phyloP scores from a whole-genome alignment of 2,329 filamentous ascomycete genomes.

The Mollisia scopiformis region DNA sequence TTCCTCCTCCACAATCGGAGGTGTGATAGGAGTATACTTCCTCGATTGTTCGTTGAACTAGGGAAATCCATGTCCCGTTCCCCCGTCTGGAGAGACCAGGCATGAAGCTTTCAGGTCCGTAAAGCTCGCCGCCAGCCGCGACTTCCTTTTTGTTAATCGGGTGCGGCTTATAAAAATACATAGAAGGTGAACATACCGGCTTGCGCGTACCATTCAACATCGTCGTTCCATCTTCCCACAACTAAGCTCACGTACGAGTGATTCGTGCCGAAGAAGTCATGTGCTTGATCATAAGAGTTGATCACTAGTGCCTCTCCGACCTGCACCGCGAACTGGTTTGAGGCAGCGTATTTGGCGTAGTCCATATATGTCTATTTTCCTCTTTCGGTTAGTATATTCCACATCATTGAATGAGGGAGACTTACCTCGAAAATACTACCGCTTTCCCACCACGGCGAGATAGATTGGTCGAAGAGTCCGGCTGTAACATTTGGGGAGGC shows the following conservation, averaged over 20 bases:
- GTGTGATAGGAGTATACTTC: constrained; percentile 8
- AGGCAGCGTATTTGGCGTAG: constrained; percentile 3
- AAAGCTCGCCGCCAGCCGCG: constrained; percentile 6
- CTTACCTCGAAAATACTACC: constrained; percentile 9
- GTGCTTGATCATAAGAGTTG: constrained; percentile 7
- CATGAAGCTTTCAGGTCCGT: constrained; percentile 3
- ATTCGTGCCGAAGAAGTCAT: constrained; percentile 9
- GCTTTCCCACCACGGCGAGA: constrained; percentile 10
- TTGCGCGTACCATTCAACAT: constrained; percentile 11
- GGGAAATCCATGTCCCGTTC: constrained; percentile 10
- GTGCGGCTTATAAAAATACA: neutral
- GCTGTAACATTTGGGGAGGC: constrained; percentile 4
- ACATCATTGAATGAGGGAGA: neutral
- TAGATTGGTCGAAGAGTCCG: constrained; percentile 5
- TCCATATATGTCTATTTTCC: constrained; percentile 7
- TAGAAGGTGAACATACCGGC: neutral
- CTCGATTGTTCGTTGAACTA: constrained; percentile 9
- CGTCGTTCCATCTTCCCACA: constrained; percentile 10
- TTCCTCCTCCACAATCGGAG: constrained; percentile 4
- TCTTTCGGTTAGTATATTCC: neutral
- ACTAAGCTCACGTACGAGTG: constrained; percentile 6
- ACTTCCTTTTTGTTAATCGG: neutral
- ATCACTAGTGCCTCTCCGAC: constrained; percentile 5
- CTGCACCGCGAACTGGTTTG: neutral
- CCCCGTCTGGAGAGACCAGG: neutral